Base-by-base conservation (phyloP, 2,329 filamentous ascomycete species). In the Rhytidhysteron rufulum region DNA sequence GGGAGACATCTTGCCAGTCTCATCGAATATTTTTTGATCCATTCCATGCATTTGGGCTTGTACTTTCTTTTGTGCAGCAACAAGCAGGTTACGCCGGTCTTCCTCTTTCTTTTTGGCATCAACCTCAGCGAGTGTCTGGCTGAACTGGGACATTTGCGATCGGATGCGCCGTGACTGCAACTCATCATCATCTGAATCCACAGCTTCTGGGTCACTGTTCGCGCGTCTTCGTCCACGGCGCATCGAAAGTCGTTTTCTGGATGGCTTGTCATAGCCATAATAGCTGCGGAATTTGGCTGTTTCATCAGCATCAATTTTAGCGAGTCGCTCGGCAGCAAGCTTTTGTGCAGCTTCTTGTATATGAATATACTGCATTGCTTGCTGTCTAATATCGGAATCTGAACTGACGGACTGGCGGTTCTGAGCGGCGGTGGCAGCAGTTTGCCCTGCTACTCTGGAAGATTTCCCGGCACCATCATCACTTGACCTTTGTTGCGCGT, bases 311-410 rank as follows among this genome's bases (percentile, higher is more conserved):
- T 90, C 83, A 41, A 86, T 78, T 58, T 85, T 91, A 4, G 86
- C 80, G 18, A 96, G 71, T 25, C 89, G 82, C 61, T 94, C 86
- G 42, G 90, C 82, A 0, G 91, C 90, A 40, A 93, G 78, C 55
- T 83, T 89, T 55, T 93, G 88, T 1, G 91, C 91, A 5, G 86
- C 84, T 55, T 95, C 88, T 58, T 96, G 88, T 2, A 96, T 73
- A 46, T 81, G 84, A 47, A 80, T 69, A 43, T 74, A 74, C 20
- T 63, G 63, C 59, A 73, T 57, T 4, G 72, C 72, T 46, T 75
- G 68, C 27, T 74, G 70, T 54, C 76, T 78, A 5, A 81, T 68
- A 41, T 79, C 74, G 4, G 53, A 55, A 16, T 60, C 60, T 18
- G 58, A 47, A 42, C 61, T 49, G 44, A 67, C 31, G 43, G 50